Evolutionary conservation across 202 grass and related monocot genomes (phyloP), one percentile per base, ranked within the genome.

Genomic region (Zizania palustris): DNA sequence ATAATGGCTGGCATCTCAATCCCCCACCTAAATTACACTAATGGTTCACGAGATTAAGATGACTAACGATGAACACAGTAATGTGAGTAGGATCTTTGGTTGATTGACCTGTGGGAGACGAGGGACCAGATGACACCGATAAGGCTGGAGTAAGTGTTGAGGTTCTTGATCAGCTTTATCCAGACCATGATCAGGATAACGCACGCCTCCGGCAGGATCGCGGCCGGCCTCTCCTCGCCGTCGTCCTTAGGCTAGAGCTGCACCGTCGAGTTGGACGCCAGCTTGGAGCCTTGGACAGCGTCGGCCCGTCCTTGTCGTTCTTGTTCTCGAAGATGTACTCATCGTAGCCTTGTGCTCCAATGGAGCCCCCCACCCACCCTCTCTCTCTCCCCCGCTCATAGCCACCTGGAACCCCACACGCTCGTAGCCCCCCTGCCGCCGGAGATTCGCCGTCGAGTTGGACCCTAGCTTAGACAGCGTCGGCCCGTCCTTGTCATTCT

Each of bases 171-270:
- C 16, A 99, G 89, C 78, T 99, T 99, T 73, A 91, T 82, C 89
- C 92, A 99, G 45, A 99, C 96, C 96, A 99, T 99, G 87, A 99
- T 95, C 33, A 99, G 83, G 45, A 99, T 99, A 69, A 96, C 92
- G 72, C 87, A 87, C 9, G 92, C n/a, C n/a, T n/a, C 87, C 1
- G 96, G 87, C 6, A 92, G 96, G 92, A 96, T 99, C 2, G 85
- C 69, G 0, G 78, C 74, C 5, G 75, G 53, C 69, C 86, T 87
- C 22, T 14, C 80, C 16, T 83, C 83, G 15, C 77, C 92, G 59
- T 84, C 91, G 2, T 81, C 70, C 76, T 99, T 99, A 4, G 96
- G 87, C 63, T 87, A 88, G 9, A 99, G 96, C 83, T 99, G 89
- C 0, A 90, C 88, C 11, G 96, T 91, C 0, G 96, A 99, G 85